Conservation (phyloP, 2,329 filamentous ascomycete species). For the Tympanopsis confertula region DNA sequence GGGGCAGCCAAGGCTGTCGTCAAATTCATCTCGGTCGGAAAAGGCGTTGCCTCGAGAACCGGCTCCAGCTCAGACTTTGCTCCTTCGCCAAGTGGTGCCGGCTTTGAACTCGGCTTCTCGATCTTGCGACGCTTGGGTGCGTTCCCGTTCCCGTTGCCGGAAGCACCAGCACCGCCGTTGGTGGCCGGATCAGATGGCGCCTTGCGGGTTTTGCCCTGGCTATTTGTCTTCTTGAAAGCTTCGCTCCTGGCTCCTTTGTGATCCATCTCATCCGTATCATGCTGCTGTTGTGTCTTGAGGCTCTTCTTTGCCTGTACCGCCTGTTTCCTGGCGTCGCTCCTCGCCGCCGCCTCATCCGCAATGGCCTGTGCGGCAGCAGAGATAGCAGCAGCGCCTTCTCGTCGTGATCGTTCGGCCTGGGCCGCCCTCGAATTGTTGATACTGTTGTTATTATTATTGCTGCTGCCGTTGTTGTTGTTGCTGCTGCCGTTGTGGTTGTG, state of each 20-base stretch:
- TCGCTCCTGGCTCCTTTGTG: slow-evolving; percentile 32
- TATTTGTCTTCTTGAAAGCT: slow-evolving; percentile 47
- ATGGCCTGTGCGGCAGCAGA: slow-evolving; percentile 67
- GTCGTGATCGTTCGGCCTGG: slow-evolving; percentile 61
- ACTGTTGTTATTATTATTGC: no score
- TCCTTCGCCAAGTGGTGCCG: no score
- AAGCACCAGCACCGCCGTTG: slow-evolving; percentile 30
- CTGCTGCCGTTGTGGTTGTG: slow-evolving; percentile 5
- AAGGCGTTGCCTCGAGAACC: slow-evolving; percentile 34
- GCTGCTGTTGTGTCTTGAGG: slow-evolving; percentile 48
- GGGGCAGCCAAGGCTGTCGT: slow-evolving; percentile 58
- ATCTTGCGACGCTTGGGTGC: slow-evolving; percentile 70
- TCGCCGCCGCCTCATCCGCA: slow-evolving; percentile 71
- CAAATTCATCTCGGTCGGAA: slow-evolving; percentile 41
- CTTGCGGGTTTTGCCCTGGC: slow-evolving; percentile 52
- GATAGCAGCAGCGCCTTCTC: slow-evolving; percentile 68
- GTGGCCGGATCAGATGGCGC: slow-evolving; percentile 35
- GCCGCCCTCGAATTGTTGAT: slow-evolving; percentile 42
- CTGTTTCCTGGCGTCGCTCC: slow-evolving; percentile 77
- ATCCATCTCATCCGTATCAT: slow-evolving; percentile 74
- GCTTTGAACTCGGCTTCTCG: slow-evolving; percentile 62
- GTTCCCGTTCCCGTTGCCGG: slow-evolving; percentile 34
- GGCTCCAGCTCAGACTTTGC: slow-evolving; percentile 54
- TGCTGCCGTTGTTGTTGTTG: slow-evolving; percentile 1
- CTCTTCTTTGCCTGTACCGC: slow-evolving; percentile 68